Percentiles rank a stretch among this genome's conserved stretches.
phyloP scores from a whole-genome alignment of 2,329 filamentous ascomycete genomes.

The Clarireedia hainanense region DNA sequence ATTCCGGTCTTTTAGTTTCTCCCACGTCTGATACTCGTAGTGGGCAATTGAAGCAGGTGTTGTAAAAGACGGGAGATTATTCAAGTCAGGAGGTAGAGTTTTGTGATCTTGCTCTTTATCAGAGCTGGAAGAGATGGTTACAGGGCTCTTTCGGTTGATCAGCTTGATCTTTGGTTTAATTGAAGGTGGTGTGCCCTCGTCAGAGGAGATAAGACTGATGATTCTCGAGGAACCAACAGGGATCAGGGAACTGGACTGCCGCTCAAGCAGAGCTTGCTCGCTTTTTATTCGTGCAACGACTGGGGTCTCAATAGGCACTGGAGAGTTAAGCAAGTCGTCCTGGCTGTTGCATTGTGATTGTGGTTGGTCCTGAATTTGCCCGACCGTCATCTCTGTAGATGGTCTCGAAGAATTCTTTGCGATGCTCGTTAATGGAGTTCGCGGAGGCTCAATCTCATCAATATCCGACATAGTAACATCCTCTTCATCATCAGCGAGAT shows the following conservation, averaged over 20 bases:
- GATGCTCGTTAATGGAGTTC: background rate
- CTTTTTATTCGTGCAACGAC: background rate
- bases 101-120: slow-evolving; percentile 10
- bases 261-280: background rate
- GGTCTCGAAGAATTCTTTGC: background rate
- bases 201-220: slow-evolving; percentile 21
- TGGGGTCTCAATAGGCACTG: background rate
- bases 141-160: slow-evolving; percentile 9
- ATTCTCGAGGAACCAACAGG: background rate
- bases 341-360: background rate
- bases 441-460: no score
- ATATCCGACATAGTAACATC: slow-evolving; percentile 13
- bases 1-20: slow-evolving; percentile 22
- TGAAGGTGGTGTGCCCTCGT: slow-evolving; percentile 12
- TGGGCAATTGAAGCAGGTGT: slow-evolving; percentile 19
- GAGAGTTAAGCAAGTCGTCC: background rate
- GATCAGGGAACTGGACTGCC: background rate
- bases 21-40: slow-evolving; percentile 17
- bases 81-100: slow-evolving; percentile 5
- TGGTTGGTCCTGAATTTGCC: background rate
- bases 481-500: slow-evolving; percentile 22
- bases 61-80: slow-evolving; percentile 16
- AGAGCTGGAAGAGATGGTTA: slow-evolving; percentile 9
- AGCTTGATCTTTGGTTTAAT: slow-evolving; percentile 12
- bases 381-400: background rate